Evolutionary conservation across 768 basidiomycete genomes (phyloP).

Genomic region (Suillus paluster): DNA sequence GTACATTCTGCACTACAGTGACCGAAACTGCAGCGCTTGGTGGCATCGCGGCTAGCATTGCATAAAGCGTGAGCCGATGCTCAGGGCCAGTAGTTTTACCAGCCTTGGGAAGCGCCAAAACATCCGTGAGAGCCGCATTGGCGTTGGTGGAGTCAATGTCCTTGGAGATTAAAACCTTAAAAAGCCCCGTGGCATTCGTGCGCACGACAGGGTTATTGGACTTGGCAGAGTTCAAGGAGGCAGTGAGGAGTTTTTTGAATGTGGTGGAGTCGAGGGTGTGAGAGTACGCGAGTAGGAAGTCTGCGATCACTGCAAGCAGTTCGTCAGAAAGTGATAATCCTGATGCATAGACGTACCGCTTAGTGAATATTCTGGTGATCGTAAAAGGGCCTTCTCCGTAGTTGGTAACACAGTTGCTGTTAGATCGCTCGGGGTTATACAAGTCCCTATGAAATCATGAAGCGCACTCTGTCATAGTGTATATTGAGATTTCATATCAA

Average conservation of each 20-base stretch:
- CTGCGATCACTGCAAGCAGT: slow-evolving; percentile 49
- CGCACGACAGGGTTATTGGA: slow-evolving; percentile 72
- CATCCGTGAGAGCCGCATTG: slow-evolving; percentile 58
- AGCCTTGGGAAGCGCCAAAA: slow-evolving; percentile 73
- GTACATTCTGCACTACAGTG: slow-evolving; percentile 42
- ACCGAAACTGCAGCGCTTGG: slow-evolving; percentile 55
- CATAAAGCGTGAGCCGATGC: slow-evolving; percentile 80
- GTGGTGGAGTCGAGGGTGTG: slow-evolving; percentile 50
- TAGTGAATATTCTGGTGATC: slow-evolving; percentile 81
- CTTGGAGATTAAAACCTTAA: slow-evolving; percentile 49
- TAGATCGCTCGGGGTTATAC: slow-evolving; percentile 57
- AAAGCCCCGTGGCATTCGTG: slow-evolving; percentile 56
- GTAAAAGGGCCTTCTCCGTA: slow-evolving; percentile 79
- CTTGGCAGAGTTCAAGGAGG: slow-evolving; percentile 70
- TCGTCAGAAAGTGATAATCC: not conserved
- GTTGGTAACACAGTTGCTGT: slow-evolving; percentile 61
- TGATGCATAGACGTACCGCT: slow-evolving; percentile 47
- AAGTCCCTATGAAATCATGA: slow-evolving; percentile 62
- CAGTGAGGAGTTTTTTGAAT: slow-evolving; percentile 60
- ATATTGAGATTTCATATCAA: slow-evolving; percentile 16
- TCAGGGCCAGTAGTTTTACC: slow-evolving; percentile 90
- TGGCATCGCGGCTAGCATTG: slow-evolving; percentile 65
- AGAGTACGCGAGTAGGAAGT: slow-evolving; percentile 60
- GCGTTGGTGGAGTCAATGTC: slow-evolving; percentile 42
- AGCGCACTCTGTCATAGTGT: slow-evolving; percentile 48